Percentiles rank a stretch among this genome's conserved stretches.
phyloP scores from a whole-genome alignment of 768 basidiomycete genomes.

The Pholiota microspora region DNA sequence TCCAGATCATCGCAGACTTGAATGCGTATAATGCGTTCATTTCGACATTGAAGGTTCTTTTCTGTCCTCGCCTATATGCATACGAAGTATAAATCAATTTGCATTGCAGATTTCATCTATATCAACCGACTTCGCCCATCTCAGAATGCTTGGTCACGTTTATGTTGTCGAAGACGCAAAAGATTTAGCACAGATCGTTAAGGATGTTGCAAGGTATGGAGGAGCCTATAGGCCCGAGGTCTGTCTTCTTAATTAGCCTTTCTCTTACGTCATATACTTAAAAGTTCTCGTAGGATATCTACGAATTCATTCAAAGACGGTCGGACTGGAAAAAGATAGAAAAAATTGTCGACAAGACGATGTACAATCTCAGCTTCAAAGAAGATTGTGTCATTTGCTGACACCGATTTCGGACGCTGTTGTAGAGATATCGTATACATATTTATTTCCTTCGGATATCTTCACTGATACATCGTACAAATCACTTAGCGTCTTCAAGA shows the following conservation, averaged over 20 bases:
- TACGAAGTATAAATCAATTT: background rate
- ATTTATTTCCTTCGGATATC: background rate
- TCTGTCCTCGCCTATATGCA: background rate
- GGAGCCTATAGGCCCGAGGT: conserved; percentile 95
- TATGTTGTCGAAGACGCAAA: conserved; percentile 96
- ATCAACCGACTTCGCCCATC: conserved; percentile 84
- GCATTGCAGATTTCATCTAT: conserved; percentile 64
- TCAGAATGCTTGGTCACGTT: conserved; percentile 97
- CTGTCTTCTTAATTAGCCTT: conserved; percentile 12
- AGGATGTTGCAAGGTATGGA: conserved; percentile 94
- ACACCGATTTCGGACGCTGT: conserved; percentile 7
- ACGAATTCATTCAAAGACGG: conserved; percentile 92
- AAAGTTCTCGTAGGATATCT: conserved; percentile 65
- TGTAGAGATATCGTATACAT: background rate
- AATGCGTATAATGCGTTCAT: conserved; percentile 94
- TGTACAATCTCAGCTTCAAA: conserved; percentile 91
- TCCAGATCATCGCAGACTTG: conserved; percentile 94
- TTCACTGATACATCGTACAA: background rate
- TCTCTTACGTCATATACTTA: background rate
- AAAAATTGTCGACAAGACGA: conserved; percentile 91
- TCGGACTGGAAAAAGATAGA: conserved; percentile 99
- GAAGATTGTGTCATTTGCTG: conserved; percentile 76
- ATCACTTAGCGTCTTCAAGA: too few species aligned
- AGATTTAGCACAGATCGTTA: conserved; percentile 92
- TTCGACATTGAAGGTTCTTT: conserved; percentile 70